Conservation (phyloP, 495 filamentous ascomycete species). For the Penicillium waksmanii region DNA sequence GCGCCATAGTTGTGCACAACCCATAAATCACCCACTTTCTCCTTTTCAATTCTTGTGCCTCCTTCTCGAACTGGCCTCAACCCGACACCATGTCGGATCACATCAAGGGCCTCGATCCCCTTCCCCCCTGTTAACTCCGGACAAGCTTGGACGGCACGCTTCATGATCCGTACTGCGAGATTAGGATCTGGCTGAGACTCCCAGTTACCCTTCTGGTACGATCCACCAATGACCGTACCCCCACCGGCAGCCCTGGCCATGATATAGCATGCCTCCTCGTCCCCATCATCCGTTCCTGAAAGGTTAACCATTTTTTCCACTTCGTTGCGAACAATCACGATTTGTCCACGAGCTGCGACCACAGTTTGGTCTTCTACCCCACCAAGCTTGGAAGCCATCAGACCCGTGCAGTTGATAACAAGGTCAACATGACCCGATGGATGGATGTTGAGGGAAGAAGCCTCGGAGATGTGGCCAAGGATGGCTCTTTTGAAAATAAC, state of each 20-base stretch:
- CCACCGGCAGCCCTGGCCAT: constrained; percentile 81
- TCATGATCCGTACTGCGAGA: constrained; percentile 83
- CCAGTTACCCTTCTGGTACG: constrained; percentile 79
- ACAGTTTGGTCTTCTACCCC: constrained; percentile 78
- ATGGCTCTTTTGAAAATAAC: constrained; percentile 62
- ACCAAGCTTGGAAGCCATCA: constrained; percentile 69
- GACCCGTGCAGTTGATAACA: constrained; percentile 82
- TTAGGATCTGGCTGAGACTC: constrained; percentile 79
- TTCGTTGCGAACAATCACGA: constrained; percentile 82
- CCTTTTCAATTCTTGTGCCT: constrained; percentile 80
- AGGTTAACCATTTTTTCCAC: constrained; percentile 65
- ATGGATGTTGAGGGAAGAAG: constrained; percentile 51
- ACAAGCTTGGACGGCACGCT: constrained; percentile 68
- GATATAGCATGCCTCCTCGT: constrained; percentile 76
- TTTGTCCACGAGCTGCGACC: constrained; percentile 79
- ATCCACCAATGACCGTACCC: constrained; percentile 82
- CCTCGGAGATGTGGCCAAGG: constrained; percentile 69
- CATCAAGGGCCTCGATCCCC: constrained; percentile 73
- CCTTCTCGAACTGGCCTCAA: constrained; percentile 74
- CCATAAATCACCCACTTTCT: constrained; percentile 64
- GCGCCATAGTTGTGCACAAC: constrained; percentile 95
- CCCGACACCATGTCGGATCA: constrained; percentile 86
- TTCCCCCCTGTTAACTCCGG: constrained; percentile 73
- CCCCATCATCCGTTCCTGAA: constrained; percentile 77
- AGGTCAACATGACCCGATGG: constrained; percentile 61